Percentiles rank a stretch among this genome's conserved stretches.
These are phyloP conservation scores for Puccinellia tenuiflora DNA, from an alignment of 176 grass and related monocot species.

Conservation along the genomic window DNA sequence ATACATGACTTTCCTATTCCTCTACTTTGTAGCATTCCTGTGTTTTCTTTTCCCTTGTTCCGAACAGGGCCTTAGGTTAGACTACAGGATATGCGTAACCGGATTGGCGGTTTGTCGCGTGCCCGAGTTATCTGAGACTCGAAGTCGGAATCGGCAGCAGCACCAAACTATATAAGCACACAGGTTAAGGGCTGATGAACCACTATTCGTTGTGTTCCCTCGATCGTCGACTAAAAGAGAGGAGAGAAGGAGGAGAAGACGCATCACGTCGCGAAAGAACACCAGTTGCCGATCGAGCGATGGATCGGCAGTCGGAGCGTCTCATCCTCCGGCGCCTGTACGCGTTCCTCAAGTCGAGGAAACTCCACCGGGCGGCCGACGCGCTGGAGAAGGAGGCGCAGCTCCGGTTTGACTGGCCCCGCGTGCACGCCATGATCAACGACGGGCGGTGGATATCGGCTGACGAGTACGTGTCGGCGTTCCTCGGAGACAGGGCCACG, in stretches of 20 bases:
- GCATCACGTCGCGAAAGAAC: background rate
- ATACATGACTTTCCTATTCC: too few relatives aligned
- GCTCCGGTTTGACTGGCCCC: background rate
- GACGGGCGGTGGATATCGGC: background rate
- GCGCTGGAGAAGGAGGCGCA: background rate
- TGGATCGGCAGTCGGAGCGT: background rate
- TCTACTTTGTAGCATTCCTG: too few relatives aligned
- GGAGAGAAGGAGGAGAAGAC: background rate
- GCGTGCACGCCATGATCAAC: background rate
- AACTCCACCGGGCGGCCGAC: background rate
- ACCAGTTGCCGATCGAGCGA: background rate
- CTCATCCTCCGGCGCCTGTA: background rate
- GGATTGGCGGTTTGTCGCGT: too few relatives aligned
- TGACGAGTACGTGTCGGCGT: background rate
- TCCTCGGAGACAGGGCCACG: background rate
- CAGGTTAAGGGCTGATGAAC: background rate
- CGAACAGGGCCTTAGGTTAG: too few relatives aligned
- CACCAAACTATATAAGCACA: background rate
- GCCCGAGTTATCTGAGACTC: too few relatives aligned
- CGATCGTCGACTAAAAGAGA: background rate
- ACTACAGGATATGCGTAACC: too few relatives aligned
- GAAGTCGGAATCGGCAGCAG: too few relatives aligned
- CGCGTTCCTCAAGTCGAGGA: constrained; percentile 7
- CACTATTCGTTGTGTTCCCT: background rate
- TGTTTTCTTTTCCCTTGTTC: too few relatives aligned